Evolutionary conservation across 2,329 filamentous ascomycete species (phyloP).

Genomic region (Cladophialophora bantiana): DNA sequence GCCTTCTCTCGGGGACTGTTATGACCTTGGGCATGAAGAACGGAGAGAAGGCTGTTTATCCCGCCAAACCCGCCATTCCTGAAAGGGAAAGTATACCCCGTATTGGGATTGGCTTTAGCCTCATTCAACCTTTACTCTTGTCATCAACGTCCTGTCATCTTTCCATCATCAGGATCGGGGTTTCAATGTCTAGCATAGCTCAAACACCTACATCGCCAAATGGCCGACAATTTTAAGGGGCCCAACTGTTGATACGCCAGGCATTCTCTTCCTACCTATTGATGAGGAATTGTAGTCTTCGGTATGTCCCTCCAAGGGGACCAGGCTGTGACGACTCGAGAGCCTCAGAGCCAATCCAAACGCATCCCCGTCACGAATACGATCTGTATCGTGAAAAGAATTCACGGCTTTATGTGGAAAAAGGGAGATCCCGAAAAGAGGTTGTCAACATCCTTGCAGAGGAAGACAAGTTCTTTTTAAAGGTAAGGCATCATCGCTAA

Average conservation of each 20-base stretch:
- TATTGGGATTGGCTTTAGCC: too few relatives aligned
- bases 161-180: too few relatives aligned
- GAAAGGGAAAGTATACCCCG: neutral
- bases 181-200: too few relatives aligned
- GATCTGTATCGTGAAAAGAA: neutral
- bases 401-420: neutral
- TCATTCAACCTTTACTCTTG: too few relatives aligned
- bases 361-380: conserved; percentile 9
- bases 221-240: too few relatives aligned
- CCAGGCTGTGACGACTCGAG: neutral
- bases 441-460: neutral
- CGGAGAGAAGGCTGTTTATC: neutral
- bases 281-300: neutral
- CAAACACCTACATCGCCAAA: too few relatives aligned
- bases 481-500: neutral
- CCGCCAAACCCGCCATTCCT: neutral
- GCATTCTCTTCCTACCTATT: neutral
- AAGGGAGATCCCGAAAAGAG: neutral
- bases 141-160: too few relatives aligned
- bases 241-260: neutral
- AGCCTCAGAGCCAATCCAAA: neutral
- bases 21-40: too few relatives aligned
- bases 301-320: neutral
- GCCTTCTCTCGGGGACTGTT: neutral
- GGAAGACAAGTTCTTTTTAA: neutral